Percentiles rank a stretch among this genome's conserved stretches.
Conservation (phyloP, 352 stramenopile species). For the Phytophthora litchii region DNA sequence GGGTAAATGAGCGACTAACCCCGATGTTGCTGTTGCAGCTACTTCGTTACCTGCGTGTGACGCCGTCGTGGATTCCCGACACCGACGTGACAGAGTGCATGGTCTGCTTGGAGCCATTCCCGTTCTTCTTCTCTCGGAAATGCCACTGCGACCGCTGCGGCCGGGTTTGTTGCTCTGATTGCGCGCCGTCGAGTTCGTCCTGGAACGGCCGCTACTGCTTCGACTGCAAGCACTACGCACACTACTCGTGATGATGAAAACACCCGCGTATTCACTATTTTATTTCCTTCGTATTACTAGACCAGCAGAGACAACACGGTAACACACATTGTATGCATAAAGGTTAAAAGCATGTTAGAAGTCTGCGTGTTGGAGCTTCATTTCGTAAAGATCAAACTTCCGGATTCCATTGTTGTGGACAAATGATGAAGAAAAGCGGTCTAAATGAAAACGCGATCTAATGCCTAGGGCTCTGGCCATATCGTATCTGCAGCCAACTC, state of each 20-base stretch:
- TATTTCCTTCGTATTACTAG: conserved; percentile 23
- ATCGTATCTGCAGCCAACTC: background rate
- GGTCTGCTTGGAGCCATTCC: conserved; percentile 74
- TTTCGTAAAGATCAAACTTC: no score
- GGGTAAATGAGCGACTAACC: background rate
- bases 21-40: conserved; percentile 37
- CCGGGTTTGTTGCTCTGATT: conserved; percentile 81
- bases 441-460: conserved; percentile 6
- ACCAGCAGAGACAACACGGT: conserved; percentile 5
- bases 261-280: conserved; percentile 17
- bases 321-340: conserved; percentile 21
- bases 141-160: conserved; percentile 77
- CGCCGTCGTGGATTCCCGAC: conserved; percentile 70
- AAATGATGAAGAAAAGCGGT: background rate
- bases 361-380: background rate
- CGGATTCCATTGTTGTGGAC: no score
- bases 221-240: conserved; percentile 78
- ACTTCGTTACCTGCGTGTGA: conserved; percentile 56
- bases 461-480: background rate
- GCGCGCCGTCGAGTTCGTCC: conserved; percentile 63
- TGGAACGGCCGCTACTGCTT: conserved; percentile 82
- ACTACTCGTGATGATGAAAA: conserved; percentile 36
- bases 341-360: conserved; percentile 1
- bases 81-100: conserved; percentile 66
- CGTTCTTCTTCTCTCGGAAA: conserved; percentile 76